Evolutionary conservation across 2,329 filamentous ascomycete genomes (phyloP).

Genomic region (Hypoxylon sp.): DNA sequence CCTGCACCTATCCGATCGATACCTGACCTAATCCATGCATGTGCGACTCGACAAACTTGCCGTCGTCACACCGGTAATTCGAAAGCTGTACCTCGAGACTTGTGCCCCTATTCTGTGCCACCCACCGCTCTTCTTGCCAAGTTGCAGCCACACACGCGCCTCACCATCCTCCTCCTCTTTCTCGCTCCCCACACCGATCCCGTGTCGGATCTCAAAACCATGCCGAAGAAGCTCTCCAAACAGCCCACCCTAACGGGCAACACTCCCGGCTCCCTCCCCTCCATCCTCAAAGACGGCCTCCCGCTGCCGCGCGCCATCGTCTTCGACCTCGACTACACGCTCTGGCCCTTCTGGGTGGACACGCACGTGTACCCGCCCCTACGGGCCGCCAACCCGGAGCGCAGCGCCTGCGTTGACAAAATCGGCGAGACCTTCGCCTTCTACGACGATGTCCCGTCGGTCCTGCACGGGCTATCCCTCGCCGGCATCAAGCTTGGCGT

Average conservation of each 20-base stretch:
- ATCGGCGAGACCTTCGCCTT: conserved; percentile 77
- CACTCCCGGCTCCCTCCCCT: conserved; percentile 53
- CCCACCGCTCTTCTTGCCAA: background rate
- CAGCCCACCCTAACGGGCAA: conserved; percentile 47
- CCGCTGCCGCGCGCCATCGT: conserved; percentile 87
- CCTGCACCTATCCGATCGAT: conserved; percentile 1
- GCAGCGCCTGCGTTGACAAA: conserved; percentile 63
- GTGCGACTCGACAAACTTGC: background rate
- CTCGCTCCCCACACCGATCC: background rate
- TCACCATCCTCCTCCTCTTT: background rate
- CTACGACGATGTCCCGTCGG: conserved; percentile 76
- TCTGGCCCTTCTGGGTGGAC: conserved; percentile 99
- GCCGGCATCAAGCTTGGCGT: conserved; percentile 71
- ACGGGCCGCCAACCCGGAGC: conserved; percentile 60
- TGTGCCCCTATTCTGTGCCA: background rate
- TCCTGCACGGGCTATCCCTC: conserved; percentile 71
- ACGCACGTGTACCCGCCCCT: conserved; percentile 87
- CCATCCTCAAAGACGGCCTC: conserved; percentile 66
- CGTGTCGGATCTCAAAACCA: conserved; percentile 3
- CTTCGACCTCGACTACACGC: conserved; percentile 96
- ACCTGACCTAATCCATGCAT: conserved; percentile 6
- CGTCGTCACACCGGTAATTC: conserved; percentile 13
- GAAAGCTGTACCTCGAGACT: background rate
- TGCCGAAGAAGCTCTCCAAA: conserved; percentile 50
- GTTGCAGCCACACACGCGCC: background rate